These are phyloP conservation scores for Talinum fruticosum DNA, from an alignment of 148 eudicot genomes.

Conservation along the genomic window DNA sequence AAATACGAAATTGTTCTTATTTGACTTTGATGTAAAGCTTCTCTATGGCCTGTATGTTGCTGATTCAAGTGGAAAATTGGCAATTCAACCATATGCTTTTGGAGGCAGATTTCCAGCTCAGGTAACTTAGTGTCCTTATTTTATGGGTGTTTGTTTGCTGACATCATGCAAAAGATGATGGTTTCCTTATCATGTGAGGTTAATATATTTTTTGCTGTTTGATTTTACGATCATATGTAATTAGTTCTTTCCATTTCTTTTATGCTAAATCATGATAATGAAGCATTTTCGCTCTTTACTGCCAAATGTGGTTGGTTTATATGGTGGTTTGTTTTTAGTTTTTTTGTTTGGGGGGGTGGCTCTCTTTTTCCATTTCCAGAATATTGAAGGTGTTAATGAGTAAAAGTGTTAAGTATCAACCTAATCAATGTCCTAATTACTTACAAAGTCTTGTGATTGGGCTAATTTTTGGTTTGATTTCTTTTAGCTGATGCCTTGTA, in stretches of 20 bases:
- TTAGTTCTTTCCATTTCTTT: background rate
- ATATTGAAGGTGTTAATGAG: background rate
- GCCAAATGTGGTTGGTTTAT: too few species aligned
- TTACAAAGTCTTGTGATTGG: background rate
- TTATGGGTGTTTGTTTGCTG: background rate
- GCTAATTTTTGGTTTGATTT: background rate
- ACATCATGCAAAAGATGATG: background rate
- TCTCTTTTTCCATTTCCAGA: background rate
- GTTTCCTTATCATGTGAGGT: background rate
- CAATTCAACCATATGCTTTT: slow-evolving; percentile 65
- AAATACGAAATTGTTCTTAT: slow-evolving; percentile 57
- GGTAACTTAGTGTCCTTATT: slow-evolving; percentile 34
- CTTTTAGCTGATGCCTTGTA: background rate
- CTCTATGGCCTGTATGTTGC: slow-evolving; percentile 72
- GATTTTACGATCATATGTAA: background rate
- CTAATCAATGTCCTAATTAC: too few species aligned
- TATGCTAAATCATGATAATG: background rate
- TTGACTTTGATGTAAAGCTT: slow-evolving; percentile 59
- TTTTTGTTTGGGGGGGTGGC: background rate
- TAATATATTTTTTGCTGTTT: background rate
- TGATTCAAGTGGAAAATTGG: slow-evolving; percentile 41
- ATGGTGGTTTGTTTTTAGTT: background rate
- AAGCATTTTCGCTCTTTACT: too few species aligned
- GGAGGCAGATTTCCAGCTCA: slow-evolving; percentile 70
- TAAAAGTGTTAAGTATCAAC: background rate